Percentiles rank a stretch among this genome's conserved stretches.
Conservation (phyloP, 495 filamentous ascomycete genomes). For the Penicillium bialowiezense region DNA sequence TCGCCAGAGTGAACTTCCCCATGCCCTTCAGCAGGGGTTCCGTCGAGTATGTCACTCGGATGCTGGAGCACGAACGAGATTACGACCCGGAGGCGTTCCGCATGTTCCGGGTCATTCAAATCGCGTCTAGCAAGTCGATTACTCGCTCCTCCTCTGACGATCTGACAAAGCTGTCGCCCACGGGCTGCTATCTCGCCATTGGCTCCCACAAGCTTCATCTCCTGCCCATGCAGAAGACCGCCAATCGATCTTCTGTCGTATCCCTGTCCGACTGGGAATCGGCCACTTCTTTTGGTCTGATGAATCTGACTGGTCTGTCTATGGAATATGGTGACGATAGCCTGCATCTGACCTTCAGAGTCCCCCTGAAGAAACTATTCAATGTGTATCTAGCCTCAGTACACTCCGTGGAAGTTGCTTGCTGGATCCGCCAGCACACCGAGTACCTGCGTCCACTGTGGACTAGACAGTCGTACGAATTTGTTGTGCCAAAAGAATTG, state of each 20-base stretch:
- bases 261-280: slow-evolving; percentile 49
- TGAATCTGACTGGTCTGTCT: slow-evolving; percentile 66
- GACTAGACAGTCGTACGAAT: slow-evolving; percentile 66
- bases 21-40: slow-evolving; percentile 58
- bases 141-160: slow-evolving; percentile 72
- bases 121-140: slow-evolving; percentile 55
- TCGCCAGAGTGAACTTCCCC: slow-evolving; percentile 50
- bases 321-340: slow-evolving; percentile 76
- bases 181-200: slow-evolving; percentile 80
- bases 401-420: slow-evolving; percentile 71
- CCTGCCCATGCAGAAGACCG: slow-evolving; percentile 65
- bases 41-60: slow-evolving; percentile 60
- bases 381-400: slow-evolving; percentile 76
- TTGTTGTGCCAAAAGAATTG: slow-evolving; percentile 60
- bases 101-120: slow-evolving; percentile 82
- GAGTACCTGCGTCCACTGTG: slow-evolving; percentile 81
- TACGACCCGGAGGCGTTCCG: slow-evolving; percentile 69
- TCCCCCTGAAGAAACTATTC: slow-evolving; percentile 61
- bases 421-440: slow-evolving; percentile 67
- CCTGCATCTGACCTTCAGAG: slow-evolving; percentile 78
- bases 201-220: slow-evolving; percentile 81
- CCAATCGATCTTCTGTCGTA: slow-evolving; percentile 53
- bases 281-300: slow-evolving; percentile 64
- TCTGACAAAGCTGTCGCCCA: slow-evolving; percentile 67
- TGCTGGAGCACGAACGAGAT: slow-evolving; percentile 65